Evolutionary conservation across 2,329 filamentous ascomycete species (phyloP).

Genomic region (Paraconiothyrium sp.): DNA sequence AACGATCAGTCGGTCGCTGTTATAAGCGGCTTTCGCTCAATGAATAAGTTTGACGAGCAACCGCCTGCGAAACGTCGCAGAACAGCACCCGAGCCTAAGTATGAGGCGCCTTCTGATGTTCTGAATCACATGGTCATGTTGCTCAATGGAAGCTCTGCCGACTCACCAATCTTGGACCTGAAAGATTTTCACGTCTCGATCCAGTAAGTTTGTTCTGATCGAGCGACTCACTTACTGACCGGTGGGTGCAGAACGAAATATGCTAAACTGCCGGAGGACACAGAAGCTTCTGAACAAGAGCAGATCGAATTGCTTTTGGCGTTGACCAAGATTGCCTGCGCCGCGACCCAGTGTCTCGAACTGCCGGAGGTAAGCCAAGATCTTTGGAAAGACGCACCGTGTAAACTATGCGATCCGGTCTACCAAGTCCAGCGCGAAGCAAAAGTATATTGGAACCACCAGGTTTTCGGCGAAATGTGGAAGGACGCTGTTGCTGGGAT

Average conservation of each 20-base stretch:
- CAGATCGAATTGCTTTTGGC: constrained; percentile 38
- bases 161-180: constrained; percentile 32
- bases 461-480: constrained; percentile 37
- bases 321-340: constrained; percentile 46
- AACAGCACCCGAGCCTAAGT: constrained; percentile 25
- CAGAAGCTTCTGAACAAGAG: constrained; percentile 27
- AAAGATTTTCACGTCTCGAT: constrained; percentile 36
- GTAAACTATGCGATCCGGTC: constrained; percentile 38
- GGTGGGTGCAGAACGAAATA: constrained; percentile 34
- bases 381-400: constrained; percentile 28
- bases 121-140: constrained; percentile 34
- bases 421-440: constrained; percentile 7
- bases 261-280: constrained; percentile 25
- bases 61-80: constrained; percentile 44
- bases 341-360: constrained; percentile 38
- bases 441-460: constrained; percentile 37
- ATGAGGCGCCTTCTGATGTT: constrained; percentile 21
- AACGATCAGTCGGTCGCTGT: constrained; percentile 28
- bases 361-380: constrained; percentile 4
- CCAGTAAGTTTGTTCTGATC: constrained; percentile 29
- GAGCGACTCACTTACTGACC: constrained; percentile 22
- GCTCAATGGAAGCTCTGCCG: constrained; percentile 37
- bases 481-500: constrained; percentile 43
- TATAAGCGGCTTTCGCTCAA: constrained; percentile 28
- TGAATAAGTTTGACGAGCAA: constrained; percentile 30